Evolutionary conservation across 805 yeast genomes (phyloP).

Genomic region (Komagataella phaffii): DNA sequence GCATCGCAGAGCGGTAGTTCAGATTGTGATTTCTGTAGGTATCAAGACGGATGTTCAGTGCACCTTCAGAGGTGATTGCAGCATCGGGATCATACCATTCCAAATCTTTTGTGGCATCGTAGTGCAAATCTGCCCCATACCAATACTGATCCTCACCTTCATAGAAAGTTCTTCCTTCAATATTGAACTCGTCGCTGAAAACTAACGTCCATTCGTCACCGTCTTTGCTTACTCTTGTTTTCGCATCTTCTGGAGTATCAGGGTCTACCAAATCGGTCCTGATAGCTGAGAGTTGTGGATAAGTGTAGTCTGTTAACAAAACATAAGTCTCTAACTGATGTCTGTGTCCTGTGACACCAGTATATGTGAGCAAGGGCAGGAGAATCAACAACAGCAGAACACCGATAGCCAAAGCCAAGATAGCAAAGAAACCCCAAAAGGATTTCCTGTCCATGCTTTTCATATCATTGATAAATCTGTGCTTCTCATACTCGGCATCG

Average conservation of each 20-base stretch:
- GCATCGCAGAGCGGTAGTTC: slow-evolving; percentile 80
- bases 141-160: slow-evolving; percentile 88
- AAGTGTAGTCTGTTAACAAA: slow-evolving; percentile 38
- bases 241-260: slow-evolving; percentile 45
- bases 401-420: slow-evolving; percentile 44
- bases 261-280: slow-evolving; percentile 53
- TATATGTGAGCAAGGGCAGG: slow-evolving; percentile 72
- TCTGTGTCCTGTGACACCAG: slow-evolving; percentile 39
- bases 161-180: slow-evolving; percentile 82
- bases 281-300: slow-evolving; percentile 44
- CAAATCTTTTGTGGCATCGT: slow-evolving; percentile 78
- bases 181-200: slow-evolving; percentile 84
- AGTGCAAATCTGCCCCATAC: slow-evolving; percentile 73
- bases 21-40: slow-evolving; percentile 71
- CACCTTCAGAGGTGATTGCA: slow-evolving; percentile 60
- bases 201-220: slow-evolving; percentile 68
- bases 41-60: slow-evolving; percentile 58
- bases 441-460: slow-evolving; percentile 55
- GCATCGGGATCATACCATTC: slow-evolving; percentile 98
- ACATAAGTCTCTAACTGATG: slow-evolving; percentile 17
- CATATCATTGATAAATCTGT: slow-evolving; percentile 50
- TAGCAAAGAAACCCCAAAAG: slow-evolving; percentile 45
- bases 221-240: slow-evolving; percentile 35
- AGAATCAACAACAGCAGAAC: slow-evolving; percentile 59
- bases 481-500: slow-evolving; percentile 75